Evolutionary conservation across 208 protist genomes (phyloP).

Genomic region (Acanthamoeba royreba): DNA sequence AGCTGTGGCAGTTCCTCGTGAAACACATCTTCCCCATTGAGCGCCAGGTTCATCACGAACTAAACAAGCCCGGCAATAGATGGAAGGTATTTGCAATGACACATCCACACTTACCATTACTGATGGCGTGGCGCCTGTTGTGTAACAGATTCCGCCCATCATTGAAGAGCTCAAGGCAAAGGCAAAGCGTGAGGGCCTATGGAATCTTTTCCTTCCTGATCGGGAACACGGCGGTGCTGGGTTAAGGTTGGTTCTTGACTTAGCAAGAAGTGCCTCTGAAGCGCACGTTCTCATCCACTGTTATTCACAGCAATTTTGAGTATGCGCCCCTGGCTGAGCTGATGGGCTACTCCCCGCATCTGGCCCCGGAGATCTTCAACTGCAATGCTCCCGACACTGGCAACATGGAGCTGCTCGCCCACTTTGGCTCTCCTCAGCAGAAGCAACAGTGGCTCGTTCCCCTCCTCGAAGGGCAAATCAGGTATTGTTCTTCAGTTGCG

Average conservation of each 20-base stretch:
- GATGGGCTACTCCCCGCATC: conserved; percentile 56
- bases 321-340: conserved; percentile 76
- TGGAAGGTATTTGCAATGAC: conserved; percentile 42
- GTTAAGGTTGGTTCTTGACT: background rate
- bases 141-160: conserved; percentile 50
- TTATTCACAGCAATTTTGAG: conserved; percentile 62
- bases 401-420: conserved; percentile 84
- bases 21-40: conserved; percentile 76
- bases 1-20: conserved; percentile 77
- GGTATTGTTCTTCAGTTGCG: background rate
- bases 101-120: background rate
- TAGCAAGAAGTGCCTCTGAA: background rate
- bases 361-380: conserved; percentile 63
- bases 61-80: background rate
- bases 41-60: conserved; percentile 33
- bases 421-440: conserved; percentile 76
- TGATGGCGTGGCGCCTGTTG: too few relatives aligned
- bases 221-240: background rate
- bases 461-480: conserved; percentile 78
- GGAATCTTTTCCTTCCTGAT: conserved; percentile 84
- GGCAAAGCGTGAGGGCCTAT: conserved; percentile 73
- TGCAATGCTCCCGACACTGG: conserved; percentile 75
- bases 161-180: conserved; percentile 80
- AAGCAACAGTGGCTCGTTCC: conserved; percentile 78
- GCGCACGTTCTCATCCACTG: background rate